Evolutionary conservation across 345 rosid species (phyloP).

Genomic region (Microthlaspi erraticum): DNA sequence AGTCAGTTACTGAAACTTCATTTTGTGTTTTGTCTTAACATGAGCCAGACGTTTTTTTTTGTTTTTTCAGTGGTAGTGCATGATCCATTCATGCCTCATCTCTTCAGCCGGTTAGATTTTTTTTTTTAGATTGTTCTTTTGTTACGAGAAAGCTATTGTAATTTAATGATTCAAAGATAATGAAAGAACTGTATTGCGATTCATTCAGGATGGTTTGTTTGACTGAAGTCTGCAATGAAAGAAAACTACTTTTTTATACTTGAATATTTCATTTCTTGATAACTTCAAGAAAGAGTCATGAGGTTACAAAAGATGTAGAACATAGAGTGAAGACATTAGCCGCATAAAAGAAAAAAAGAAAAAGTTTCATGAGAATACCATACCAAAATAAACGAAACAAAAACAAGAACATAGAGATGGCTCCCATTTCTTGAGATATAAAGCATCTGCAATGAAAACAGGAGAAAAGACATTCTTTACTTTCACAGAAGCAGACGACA

Average conservation of each 20-base stretch:
- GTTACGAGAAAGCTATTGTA: not conserved
- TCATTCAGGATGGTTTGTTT: too few species aligned
- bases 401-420: not conserved
- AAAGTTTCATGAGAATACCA: too few species aligned
- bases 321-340: not conserved
- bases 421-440: not conserved
- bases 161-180: not conserved
- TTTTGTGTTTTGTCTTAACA: not conserved
- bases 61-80: not conserved
- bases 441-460: not conserved
- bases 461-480: not conserved
- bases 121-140: not conserved
- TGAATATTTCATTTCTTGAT: not conserved
- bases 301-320: not conserved
- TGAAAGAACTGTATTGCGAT: too few species aligned
- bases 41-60: not conserved
- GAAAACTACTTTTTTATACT: not conserved
- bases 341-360: too few species aligned
- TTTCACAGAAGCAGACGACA: not conserved
- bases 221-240: not conserved
- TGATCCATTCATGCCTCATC: slow-evolving; percentile 48
- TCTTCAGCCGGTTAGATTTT: not conserved
- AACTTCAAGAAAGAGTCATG: not conserved
- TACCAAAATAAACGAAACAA: not conserved
- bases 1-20: not conserved